phyloP scores from a whole-genome alignment of 371 early-diverging fungal species.

The Lichtheimia ornata region DNA sequence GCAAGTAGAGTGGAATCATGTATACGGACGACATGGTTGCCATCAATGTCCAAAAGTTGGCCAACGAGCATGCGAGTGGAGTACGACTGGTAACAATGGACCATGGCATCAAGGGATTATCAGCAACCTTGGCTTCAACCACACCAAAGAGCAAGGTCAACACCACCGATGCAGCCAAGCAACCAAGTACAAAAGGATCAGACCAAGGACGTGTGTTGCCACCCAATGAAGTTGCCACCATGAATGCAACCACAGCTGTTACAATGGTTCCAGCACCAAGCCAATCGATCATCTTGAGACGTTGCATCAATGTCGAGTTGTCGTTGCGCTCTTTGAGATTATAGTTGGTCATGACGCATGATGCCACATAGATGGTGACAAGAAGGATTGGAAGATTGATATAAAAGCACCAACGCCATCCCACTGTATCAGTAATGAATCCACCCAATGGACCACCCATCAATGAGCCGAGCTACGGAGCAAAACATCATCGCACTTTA shows the following conservation, averaged over 20 bases:
- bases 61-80: conserved; percentile 37
- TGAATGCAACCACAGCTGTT: conserved; percentile 51
- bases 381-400: conserved; percentile 74
- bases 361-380: conserved; percentile 54
- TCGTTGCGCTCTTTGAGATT: conserved; percentile 34
- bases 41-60: conserved; percentile 42
- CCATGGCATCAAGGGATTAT: conserved; percentile 65
- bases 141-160: conserved; percentile 51
- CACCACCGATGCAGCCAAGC: conserved; percentile 51
- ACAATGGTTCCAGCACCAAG: conserved; percentile 59
- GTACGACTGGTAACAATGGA: conserved; percentile 39
- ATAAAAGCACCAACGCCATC: conserved; percentile 71
- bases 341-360: conserved; percentile 35
- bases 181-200: conserved; percentile 56
- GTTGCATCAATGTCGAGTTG: conserved; percentile 44
- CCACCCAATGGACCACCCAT: conserved; percentile 76
- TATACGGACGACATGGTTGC: conserved; percentile 33
- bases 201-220: conserved; percentile 65
- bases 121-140: conserved; percentile 60
- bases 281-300: conserved; percentile 66
- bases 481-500: too few relatives aligned
- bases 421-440: conserved; percentile 49
- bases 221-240: conserved; percentile 67
- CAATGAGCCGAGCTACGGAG: conserved; percentile 62
- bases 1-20: conserved; percentile 40